phyloP scores from a whole-genome alignment of 2,329 filamentous ascomycete genomes.

The Microdochium trichocladiopsis region DNA sequence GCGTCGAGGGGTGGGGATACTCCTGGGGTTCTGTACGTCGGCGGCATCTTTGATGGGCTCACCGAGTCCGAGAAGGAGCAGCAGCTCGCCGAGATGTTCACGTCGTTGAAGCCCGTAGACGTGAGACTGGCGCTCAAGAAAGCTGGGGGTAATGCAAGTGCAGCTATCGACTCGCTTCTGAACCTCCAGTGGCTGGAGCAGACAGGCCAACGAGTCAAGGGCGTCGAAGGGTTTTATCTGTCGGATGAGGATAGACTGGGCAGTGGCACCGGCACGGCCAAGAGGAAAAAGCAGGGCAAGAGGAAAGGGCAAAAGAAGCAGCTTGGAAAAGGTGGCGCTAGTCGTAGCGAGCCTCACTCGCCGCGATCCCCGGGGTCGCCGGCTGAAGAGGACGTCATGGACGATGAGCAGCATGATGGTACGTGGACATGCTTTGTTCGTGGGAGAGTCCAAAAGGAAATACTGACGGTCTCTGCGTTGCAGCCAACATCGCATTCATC shows the following conservation, averaged over 20 bases:
- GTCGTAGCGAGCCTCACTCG: background rate
- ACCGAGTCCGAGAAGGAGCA: slow-evolving; percentile 55
- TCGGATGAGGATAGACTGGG: slow-evolving; percentile 35
- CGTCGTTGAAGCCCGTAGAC: slow-evolving; percentile 57
- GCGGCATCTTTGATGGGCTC: slow-evolving; percentile 26
- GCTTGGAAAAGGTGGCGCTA: slow-evolving; percentile 3
- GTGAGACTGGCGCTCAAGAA: slow-evolving; percentile 62
- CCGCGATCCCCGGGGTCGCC: slow-evolving; percentile 1
- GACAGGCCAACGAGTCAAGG: slow-evolving; percentile 55
- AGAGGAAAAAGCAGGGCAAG: slow-evolving; percentile 30
- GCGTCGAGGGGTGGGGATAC: slow-evolving; percentile 11
- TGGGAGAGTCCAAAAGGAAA: no score
- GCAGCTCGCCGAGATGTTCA: slow-evolving; percentile 65
- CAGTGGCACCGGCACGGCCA: slow-evolving; percentile 9
- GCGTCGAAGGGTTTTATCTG: slow-evolving; percentile 75
- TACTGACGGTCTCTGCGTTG: no score
- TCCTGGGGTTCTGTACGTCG: slow-evolving; percentile 15
- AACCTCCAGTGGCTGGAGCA: slow-evolving; percentile 74
- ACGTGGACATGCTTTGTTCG: slow-evolving; percentile 8
- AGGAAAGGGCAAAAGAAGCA: slow-evolving; percentile 15
- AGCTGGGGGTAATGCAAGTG: slow-evolving; percentile 57
- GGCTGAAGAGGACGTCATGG: slow-evolving; percentile 4
- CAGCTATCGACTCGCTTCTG: slow-evolving; percentile 72
- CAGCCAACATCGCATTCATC: slow-evolving; percentile 35
- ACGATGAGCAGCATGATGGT: slow-evolving; percentile 10